Evolutionary conservation across 2,329 filamentous ascomycete genomes (phyloP).

Genomic region (Catunica adiposa): DNA sequence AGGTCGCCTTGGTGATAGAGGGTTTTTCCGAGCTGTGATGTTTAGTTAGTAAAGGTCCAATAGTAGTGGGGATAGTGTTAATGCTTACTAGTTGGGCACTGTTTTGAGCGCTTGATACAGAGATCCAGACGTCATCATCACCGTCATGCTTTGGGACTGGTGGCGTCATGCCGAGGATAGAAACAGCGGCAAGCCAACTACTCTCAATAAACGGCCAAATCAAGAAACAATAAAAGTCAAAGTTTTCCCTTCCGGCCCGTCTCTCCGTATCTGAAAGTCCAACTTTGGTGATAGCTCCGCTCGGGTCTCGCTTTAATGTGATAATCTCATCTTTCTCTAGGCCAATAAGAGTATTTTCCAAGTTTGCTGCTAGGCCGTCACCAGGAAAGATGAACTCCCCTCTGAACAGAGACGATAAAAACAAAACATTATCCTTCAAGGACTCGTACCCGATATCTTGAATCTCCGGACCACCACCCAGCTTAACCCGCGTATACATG

Average conservation of each 20-base stretch:
- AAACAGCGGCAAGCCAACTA: conserved; percentile 78
- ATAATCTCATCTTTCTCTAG: conserved; percentile 70
- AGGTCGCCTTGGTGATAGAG: conserved; percentile 95
- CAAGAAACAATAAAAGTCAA: conserved; percentile 96
- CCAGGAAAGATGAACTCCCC: conserved; percentile 94
- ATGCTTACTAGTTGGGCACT: conserved; percentile 64
- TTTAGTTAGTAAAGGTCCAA: too few species aligned
- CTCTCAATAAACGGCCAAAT: conserved; percentile 98
- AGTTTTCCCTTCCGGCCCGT: conserved; percentile 72
- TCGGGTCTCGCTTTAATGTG: conserved; percentile 26
- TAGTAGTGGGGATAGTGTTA: not conserved
- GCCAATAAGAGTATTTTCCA: conserved; percentile 61
- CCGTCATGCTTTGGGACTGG: conserved; percentile 28
- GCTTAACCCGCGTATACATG: conserved; percentile 82
- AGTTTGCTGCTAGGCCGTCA: conserved; percentile 63
- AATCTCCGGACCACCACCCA: conserved; percentile 65
- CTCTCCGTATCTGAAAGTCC: conserved; percentile 65
- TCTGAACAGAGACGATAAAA: conserved; percentile 84
- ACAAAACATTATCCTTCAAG: conserved; percentile 63
- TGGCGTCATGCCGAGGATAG: conserved; percentile 71
- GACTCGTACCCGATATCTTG: conserved; percentile 64
- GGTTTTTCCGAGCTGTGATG: conserved; percentile 76
- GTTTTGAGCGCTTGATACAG: conserved; percentile 60
- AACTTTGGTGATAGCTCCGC: conserved; percentile 42
- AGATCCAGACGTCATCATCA: conserved; percentile 55